Conservation (phyloP, 768 basidiomycete species). For the Boletus sp. region DNA sequence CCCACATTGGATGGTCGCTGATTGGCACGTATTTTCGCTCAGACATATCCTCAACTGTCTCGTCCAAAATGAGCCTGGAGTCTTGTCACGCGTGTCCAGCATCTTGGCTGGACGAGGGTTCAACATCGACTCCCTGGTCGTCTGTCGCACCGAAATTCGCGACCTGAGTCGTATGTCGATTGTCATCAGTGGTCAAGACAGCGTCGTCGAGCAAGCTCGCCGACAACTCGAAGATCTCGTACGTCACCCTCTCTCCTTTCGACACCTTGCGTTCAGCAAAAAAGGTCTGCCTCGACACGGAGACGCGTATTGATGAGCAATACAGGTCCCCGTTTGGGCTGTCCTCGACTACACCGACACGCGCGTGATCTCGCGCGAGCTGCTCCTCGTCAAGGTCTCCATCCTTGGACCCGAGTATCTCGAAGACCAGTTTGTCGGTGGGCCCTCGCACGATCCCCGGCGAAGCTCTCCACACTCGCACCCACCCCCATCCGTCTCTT, state of each 20-base stretch:
- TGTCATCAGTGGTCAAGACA: conserved; percentile 93
- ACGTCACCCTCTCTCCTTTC: conserved; percentile 37
- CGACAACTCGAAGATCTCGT: conserved; percentile 96
- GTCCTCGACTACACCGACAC: conserved; percentile 98
- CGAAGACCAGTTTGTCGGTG: conserved; percentile 84
- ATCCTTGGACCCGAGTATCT: conserved; percentile 97
- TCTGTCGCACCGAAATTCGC: conserved; percentile 95
- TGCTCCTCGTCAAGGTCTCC: conserved; percentile 93
- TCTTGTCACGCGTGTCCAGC: conserved; percentile 96
- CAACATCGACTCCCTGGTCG: conserved; percentile 98
- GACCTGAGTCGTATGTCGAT: conserved; percentile 98
- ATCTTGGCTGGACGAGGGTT: conserved; percentile 96
- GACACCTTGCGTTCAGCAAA: no score
- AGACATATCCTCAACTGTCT: conserved; percentile 97
- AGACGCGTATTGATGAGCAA: background rate
- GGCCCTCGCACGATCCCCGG: conserved; percentile 78
- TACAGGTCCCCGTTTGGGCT: conserved; percentile 97
- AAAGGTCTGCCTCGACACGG: background rate
- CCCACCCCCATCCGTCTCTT: background rate
- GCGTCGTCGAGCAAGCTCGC: conserved; percentile 95
- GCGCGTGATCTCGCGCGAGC: conserved; percentile 84
- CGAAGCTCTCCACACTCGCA: conserved; percentile 23
- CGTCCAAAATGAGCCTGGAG: conserved; percentile 98
- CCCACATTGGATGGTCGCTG: background rate
- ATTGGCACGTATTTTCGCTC: conserved; percentile 10